Conservation (phyloP, 768 basidiomycete species). For the Gymnopilus dilepis region DNA sequence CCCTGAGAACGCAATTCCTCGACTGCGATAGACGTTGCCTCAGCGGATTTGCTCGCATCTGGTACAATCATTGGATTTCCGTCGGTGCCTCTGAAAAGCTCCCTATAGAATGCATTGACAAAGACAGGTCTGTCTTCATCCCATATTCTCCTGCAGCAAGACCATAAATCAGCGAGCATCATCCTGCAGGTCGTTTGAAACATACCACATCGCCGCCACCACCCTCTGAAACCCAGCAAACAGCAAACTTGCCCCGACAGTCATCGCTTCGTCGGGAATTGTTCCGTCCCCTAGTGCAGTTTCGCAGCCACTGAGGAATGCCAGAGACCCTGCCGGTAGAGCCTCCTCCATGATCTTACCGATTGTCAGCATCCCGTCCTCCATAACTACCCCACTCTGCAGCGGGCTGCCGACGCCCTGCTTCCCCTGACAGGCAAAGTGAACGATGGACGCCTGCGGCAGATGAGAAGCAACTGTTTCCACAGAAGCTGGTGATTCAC, state of each 20-base stretch:
- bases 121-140: conserved; percentile 21
- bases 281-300: conserved; percentile 31
- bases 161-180: background rate
- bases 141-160: conserved; percentile 14
- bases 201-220: conserved; percentile 29
- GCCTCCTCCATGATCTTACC: conserved; percentile 28
- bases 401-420: conserved; percentile 31
- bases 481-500: conserved; percentile 15
- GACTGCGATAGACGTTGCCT: conserved; percentile 2
- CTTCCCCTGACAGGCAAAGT: conserved; percentile 38
- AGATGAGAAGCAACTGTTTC: conserved; percentile 1
- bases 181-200: background rate
- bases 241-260: conserved; percentile 28
- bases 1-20: background rate
- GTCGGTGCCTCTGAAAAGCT: conserved; percentile 17
- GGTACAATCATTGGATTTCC: conserved; percentile 1
- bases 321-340: conserved; percentile 24
- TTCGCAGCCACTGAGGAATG: conserved; percentile 39
- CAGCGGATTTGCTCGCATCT: conserved; percentile 7
- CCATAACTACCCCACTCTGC: conserved; percentile 28
- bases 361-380: conserved; percentile 20
- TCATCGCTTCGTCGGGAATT: conserved; percentile 30
- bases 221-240: conserved; percentile 31
- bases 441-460: conserved; percentile 23
- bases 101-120: conserved; percentile 17